These are phyloP conservation scores for Ilex asprella DNA, from an alignment of 257 asterid genomes.

Conservation along the genomic window DNA sequence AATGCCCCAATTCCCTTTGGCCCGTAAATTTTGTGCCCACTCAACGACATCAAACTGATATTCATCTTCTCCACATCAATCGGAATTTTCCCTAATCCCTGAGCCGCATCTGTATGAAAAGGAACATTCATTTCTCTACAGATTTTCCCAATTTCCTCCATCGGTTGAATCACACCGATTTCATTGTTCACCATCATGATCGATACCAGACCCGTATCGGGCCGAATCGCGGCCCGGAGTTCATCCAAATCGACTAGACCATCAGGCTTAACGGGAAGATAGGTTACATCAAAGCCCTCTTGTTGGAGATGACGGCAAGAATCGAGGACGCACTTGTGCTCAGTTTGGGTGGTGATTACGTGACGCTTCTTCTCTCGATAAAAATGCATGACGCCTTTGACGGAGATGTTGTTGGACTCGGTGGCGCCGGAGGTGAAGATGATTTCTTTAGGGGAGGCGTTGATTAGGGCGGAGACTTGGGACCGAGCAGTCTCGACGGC, in stretches of 20 bases:
- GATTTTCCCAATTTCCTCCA: conserved; percentile 79
- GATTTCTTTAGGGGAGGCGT: conserved; percentile 87
- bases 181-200: conserved; percentile 98
- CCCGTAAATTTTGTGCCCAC: conserved; percentile 96
- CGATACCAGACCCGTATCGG: conserved; percentile 82
- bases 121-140: conserved; percentile 79
- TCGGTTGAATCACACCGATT: conserved; percentile 92
- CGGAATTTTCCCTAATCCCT: conserved; percentile 80
- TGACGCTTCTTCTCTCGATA: conserved; percentile 87
- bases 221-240: conserved; percentile 64
- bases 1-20: conserved; percentile 92
- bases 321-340: conserved; percentile 92
- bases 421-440: conserved; percentile 98
- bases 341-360: conserved; percentile 94
- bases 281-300: conserved; percentile 84
- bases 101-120: conserved; percentile 92
- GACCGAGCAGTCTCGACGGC: conserved; percentile 76
- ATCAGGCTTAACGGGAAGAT: conserved; percentile 71
- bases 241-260: conserved; percentile 65
- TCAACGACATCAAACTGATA: conserved; percentile 86
- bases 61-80: conserved; percentile 90
- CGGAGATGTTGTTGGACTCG: conserved; percentile 80
- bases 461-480: conserved; percentile 57
- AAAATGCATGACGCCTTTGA: conserved; percentile 87
- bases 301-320: conserved; percentile 91